Evolutionary conservation across 257 asterid genomes (phyloP).

Genomic region (Handroanthus guayacan): DNA sequence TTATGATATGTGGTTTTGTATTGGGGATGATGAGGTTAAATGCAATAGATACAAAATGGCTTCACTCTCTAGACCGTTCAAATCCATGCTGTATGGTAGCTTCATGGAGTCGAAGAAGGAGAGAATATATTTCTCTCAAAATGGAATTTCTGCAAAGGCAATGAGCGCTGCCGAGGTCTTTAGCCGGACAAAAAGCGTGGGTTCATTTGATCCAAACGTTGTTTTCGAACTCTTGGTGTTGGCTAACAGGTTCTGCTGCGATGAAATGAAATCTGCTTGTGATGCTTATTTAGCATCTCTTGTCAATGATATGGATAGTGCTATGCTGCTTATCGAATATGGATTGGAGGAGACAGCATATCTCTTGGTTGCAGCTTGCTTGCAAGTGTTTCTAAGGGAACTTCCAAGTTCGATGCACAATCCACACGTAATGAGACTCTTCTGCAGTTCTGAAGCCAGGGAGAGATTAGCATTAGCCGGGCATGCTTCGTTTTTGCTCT

Average conservation of each 20-base stretch:
- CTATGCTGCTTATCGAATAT: constrained; percentile 69
- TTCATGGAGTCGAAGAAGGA: constrained; percentile 82
- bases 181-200: constrained; percentile 70
- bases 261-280: constrained; percentile 79
- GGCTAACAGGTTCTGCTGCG: constrained; percentile 90
- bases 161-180: constrained; percentile 82
- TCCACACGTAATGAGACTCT: constrained; percentile 59
- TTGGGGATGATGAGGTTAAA: constrained; percentile 86
- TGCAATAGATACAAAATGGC: constrained; percentile 82
- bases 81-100: constrained; percentile 77
- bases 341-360: constrained; percentile 84
- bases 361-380: constrained; percentile 91
- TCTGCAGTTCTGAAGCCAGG: constrained; percentile 76
- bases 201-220: constrained; percentile 60
- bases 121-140: constrained; percentile 71
- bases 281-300: constrained; percentile 75
- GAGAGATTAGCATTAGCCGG: constrained; percentile 64
- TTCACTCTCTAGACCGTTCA: constrained; percentile 83
- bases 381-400: constrained; percentile 91
- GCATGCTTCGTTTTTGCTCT: constrained; percentile 83
- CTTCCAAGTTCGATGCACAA: constrained; percentile 74
- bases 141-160: constrained; percentile 70
- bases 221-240: constrained; percentile 76
- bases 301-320: constrained; percentile 69
- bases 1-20: constrained; percentile 69